phyloP scores from a whole-genome alignment of 805 yeast species.

The Saccharomycopsis vini region DNA sequence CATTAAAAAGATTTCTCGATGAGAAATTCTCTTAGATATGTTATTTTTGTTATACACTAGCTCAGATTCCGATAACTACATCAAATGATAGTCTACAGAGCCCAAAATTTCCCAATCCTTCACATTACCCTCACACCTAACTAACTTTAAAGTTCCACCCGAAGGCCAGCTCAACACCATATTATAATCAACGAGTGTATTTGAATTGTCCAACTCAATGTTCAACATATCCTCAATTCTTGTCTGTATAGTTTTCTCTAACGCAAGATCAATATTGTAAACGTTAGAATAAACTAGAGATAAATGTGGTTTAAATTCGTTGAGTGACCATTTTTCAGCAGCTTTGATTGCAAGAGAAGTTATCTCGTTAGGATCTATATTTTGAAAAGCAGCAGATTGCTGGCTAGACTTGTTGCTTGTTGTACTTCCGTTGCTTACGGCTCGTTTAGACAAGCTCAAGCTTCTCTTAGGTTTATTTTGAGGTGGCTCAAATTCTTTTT shows the following conservation, averaged over 20 bases:
- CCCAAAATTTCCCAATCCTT: conserved; percentile 19
- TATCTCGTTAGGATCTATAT: conserved; percentile 1
- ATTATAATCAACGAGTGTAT: conserved; percentile 9
- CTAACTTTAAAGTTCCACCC: conserved; percentile 18
- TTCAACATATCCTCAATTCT: conserved; percentile 60
- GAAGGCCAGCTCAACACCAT: conserved; percentile 13
- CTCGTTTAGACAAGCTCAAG: conserved; percentile 1
- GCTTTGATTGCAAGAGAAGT: conserved; percentile 28
- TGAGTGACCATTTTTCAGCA: conserved; percentile 48
- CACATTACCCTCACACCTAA: conserved; percentile 19
- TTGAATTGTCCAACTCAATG: conserved; percentile 30
- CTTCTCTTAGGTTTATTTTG: neutral
- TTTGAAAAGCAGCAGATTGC: neutral
- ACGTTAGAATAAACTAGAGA: conserved; percentile 59
- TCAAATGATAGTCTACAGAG: conserved; percentile 16
- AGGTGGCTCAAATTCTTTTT: neutral
- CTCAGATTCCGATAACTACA: conserved; percentile 1
- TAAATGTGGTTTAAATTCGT: conserved; percentile 63
- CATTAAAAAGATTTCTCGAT: too few species aligned
- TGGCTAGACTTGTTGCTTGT: neutral
- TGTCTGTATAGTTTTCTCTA: conserved; percentile 52
- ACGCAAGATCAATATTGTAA: conserved; percentile 50
- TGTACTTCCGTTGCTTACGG: neutral
- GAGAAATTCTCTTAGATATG: too few species aligned
- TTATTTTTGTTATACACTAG: too few species aligned